These are phyloP conservation scores for Coniochaeta sp. DNA, from an alignment of 2,329 filamentous ascomycete genomes.

Conservation along the genomic window DNA sequence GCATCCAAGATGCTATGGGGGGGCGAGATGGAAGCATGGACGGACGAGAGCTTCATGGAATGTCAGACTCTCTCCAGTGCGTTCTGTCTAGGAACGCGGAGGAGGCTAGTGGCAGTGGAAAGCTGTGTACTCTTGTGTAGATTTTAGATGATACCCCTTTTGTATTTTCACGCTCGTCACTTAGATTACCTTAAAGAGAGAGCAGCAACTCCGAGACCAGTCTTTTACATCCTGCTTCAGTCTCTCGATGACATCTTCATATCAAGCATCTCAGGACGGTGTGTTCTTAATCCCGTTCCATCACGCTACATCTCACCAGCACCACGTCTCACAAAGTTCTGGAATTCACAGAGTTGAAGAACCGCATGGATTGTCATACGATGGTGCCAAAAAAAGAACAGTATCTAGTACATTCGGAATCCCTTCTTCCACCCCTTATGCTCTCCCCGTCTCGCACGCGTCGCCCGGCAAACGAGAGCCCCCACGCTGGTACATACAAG, in stretches of 20 bases:
- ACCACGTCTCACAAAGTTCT: not conserved
- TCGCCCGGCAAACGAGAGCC: not conserved
- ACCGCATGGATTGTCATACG: not conserved
- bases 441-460: not conserved
- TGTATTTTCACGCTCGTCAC: not conserved
- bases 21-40: not conserved
- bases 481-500: not conserved
- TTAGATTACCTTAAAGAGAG: too few species aligned
- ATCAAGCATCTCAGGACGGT: too few species aligned
- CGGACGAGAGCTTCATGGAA: not conserved
- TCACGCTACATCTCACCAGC: too few species aligned
- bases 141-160: not conserved
- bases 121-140: not conserved
- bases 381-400: slow-evolving; percentile 5
- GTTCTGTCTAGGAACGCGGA: not conserved
- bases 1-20: not conserved
- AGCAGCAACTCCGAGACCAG: too few species aligned
- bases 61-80: not conserved
- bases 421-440: not conserved
- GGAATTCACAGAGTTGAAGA: not conserved
- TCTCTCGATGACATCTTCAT: too few species aligned
- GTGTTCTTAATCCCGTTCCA: too few species aligned
- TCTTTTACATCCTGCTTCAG: too few species aligned
- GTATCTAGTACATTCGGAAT: slow-evolving; percentile 8
- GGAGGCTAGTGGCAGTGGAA: not conserved